Evolutionary conservation across 345 rosid genomes (phyloP), one percentile per base, ranked within the genome.

Genomic region (Tarenaya hassleriana): DNA sequence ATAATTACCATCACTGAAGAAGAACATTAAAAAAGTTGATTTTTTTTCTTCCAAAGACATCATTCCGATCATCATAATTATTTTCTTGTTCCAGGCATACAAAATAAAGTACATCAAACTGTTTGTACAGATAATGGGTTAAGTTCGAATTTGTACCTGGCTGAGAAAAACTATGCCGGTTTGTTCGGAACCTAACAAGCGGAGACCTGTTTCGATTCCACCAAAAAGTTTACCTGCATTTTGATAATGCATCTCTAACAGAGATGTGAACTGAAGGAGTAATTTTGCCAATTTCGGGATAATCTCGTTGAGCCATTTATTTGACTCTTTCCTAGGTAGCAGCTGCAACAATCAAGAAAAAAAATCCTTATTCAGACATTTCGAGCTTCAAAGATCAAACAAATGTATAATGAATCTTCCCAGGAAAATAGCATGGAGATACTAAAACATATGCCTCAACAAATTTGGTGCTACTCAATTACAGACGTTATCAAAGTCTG

Each of bases 121-220:
- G 18, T 37, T 8, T 37, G 15, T 37, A 37, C 3, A 37, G 41
- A 37, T 41, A 20, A 47, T 1, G 20, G 20, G 34, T 14, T 4
- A 24, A 34, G 47, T 43, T 4, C 4, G 49, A 3, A 50, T 9
- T 35, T 29, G 62, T 57, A 87, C 98, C 92, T 87, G 95, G 57
- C 72, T 75, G 47, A 92, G 95, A 35, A 88, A 75, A 50, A 81
- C 95, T 3, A 81, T 61, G 64, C 96, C 94, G 21, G 79, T 62
- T 71, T 79, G 76, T 64, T 92, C 96, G 1, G 69, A 46, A 57
- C 63, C 64, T 62, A 92, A 67, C 48, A 88, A 34, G 1, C 79
- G 88, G 38, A 92, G 88, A 54, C 80, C 78, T 3, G 79, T 62
- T 52, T 60, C 50, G 47, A 69, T 41, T 50, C 61, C 71, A 19